Percentiles rank a stretch among this genome's conserved stretches.
Evolutionary conservation across 2,329 filamentous ascomycete species (phyloP).

Genomic region (Myriosclerotinia scirpicola): DNA sequence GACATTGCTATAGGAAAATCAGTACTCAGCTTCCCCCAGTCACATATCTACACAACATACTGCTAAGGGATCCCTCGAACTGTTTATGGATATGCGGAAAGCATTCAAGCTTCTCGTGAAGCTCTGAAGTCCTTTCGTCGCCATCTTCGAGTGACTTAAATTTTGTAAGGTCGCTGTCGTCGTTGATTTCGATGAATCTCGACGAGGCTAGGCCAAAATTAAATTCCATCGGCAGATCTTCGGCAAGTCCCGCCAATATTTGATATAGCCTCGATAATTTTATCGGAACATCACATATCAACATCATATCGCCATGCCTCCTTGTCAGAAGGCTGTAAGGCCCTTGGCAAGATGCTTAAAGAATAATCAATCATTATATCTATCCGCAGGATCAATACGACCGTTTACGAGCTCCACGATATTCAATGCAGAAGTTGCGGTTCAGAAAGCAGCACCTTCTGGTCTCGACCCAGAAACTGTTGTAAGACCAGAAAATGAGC

Average conservation of each 20-base stretch:
- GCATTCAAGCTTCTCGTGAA: slow-evolving; percentile 36
- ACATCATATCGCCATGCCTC: slow-evolving; percentile 50
- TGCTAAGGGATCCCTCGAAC: slow-evolving; percentile 43
- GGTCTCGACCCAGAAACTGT: slow-evolving; percentile 69
- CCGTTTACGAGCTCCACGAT: slow-evolving; percentile 41
- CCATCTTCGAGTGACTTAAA: slow-evolving; percentile 35
- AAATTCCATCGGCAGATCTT: slow-evolving; percentile 36
- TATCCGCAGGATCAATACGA: slow-evolving; percentile 35
- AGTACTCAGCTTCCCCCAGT: slow-evolving; percentile 14
- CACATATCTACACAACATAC: slow-evolving; percentile 34
- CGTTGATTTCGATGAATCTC: slow-evolving; percentile 21
- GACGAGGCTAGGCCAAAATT: slow-evolving; percentile 28
- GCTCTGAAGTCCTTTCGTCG: slow-evolving; percentile 38
- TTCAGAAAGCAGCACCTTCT: slow-evolving; percentile 42
- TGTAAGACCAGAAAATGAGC: slow-evolving; percentile 62
- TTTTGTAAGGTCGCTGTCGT: slow-evolving; percentile 27
- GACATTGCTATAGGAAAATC: slow-evolving; percentile 46
- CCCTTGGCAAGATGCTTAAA: slow-evolving; percentile 56
- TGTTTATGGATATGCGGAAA: slow-evolving; percentile 32
- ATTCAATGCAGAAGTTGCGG: slow-evolving; percentile 41
- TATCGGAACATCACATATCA: slow-evolving; percentile 29
- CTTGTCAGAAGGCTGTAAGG: slow-evolving; percentile 58
- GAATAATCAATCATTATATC: slow-evolving; percentile 40
- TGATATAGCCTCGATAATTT: slow-evolving; percentile 33
- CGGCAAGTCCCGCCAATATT: slow-evolving; percentile 30